Evolutionary conservation across 2,329 filamentous ascomycete species (phyloP).

Genomic region (Paecilomyces sp.): DNA sequence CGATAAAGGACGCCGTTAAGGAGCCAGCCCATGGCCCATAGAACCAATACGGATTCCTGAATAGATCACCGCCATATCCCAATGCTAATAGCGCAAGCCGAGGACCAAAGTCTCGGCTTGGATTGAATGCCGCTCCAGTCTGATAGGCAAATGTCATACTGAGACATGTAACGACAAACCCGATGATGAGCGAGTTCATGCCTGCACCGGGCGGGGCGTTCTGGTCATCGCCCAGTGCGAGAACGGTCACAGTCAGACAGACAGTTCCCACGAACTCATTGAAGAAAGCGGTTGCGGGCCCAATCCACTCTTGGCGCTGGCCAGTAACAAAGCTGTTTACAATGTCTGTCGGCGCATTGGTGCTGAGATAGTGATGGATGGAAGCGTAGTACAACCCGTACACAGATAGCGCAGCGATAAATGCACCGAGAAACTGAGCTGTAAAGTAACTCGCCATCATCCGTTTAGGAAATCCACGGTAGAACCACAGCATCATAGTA

Average conservation of each 20-base stretch:
- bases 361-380: slow-evolving; percentile 26
- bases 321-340: slow-evolving; percentile 39
- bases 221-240: slow-evolving; percentile 41
- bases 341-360: slow-evolving; percentile 19
- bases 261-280: slow-evolving; percentile 41
- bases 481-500: slow-evolving; percentile 41
- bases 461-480: slow-evolving; percentile 46
- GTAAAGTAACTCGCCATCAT: slow-evolving; percentile 45
- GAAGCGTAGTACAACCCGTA: slow-evolving; percentile 35
- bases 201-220: slow-evolving; percentile 44
- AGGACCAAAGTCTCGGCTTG: slow-evolving; percentile 44
- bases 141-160: slow-evolving; percentile 37
- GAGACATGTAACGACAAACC: slow-evolving; percentile 31
- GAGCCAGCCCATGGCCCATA: slow-evolving; percentile 39
- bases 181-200: slow-evolving; percentile 46
- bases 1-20: slow-evolving; percentile 32
- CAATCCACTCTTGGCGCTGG: slow-evolving; percentile 34
- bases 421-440: slow-evolving; percentile 48
- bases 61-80: slow-evolving; percentile 37
- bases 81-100: slow-evolving; percentile 39
- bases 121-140: slow-evolving; percentile 44
- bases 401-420: slow-evolving; percentile 43
- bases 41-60: slow-evolving; percentile 40
- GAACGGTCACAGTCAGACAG: slow-evolving; percentile 34
- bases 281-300: slow-evolving; percentile 35